These are phyloP conservation scores for Lipomyces kockii DNA, from an alignment of 805 yeast species.

Conservation along the genomic window DNA sequence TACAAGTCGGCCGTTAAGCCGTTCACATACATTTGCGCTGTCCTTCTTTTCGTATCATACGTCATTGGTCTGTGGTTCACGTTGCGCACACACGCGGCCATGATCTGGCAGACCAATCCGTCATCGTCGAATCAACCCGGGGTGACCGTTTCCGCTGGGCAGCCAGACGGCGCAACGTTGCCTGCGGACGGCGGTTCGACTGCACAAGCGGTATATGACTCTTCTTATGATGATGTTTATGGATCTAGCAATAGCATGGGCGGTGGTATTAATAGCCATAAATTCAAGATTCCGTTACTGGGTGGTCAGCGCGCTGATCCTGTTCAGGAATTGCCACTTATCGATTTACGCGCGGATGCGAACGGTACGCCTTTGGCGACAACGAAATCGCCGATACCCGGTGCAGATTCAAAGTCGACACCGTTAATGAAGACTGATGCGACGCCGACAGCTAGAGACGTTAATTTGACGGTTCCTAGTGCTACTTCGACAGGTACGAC, in stretches of 20 bases:
- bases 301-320: constrained; percentile 15
- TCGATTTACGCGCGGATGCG: constrained; percentile 14
- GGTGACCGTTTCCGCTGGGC: constrained; percentile 22
- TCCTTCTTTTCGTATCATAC: constrained; percentile 80
- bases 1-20: constrained; percentile 77
- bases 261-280: constrained; percentile 10
- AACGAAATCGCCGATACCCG: not conserved
- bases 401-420: not conserved
- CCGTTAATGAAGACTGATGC: not conserved
- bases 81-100: constrained; percentile 91
- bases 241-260: constrained; percentile 1
- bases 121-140: constrained; percentile 16
- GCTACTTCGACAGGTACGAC: constrained; percentile 12
- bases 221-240: constrained; percentile 14
- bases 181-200: constrained; percentile 8
- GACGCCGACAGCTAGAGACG: not conserved
- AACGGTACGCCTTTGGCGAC: not conserved
- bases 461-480: constrained; percentile 8
- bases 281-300: constrained; percentile 27
- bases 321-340: constrained; percentile 27
- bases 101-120: constrained; percentile 67
- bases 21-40: constrained; percentile 77
- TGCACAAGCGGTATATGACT: constrained; percentile 31
- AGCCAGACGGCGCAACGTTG: constrained; percentile 5
- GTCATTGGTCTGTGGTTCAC: constrained; percentile 90